A percentile compares a stretch with the other conserved stretches of the same genome.
Evolutionary conservation across 2,329 filamentous ascomycete genomes (phyloP).

Genomic region (Neonectria coccinea): DNA sequence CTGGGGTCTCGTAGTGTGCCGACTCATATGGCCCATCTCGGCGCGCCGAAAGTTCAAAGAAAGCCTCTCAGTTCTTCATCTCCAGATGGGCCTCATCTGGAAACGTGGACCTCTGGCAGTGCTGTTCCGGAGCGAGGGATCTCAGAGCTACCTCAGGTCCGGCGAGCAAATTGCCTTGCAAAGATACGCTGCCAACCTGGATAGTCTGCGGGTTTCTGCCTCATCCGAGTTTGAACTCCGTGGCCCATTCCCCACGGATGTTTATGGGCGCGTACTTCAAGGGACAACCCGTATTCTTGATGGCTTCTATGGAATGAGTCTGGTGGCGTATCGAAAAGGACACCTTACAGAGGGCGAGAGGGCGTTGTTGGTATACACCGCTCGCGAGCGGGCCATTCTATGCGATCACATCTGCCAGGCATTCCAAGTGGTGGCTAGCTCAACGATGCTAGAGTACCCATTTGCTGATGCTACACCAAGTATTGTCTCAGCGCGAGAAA

Average conservation of each 20-base stretch:
- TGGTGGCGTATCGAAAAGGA: constrained; percentile 85
- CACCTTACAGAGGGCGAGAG: constrained; percentile 83
- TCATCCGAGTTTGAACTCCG: constrained; percentile 86
- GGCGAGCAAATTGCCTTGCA: constrained; percentile 27
- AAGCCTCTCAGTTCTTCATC: constrained; percentile 86
- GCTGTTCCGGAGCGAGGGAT: constrained; percentile 70
- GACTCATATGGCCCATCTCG: constrained; percentile 92
- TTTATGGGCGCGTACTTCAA: constrained; percentile 79
- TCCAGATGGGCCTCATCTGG: constrained; percentile 97
- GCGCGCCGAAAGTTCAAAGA: constrained; percentile 89
- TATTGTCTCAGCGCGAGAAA: constrained; percentile 83
- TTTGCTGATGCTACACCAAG: constrained; percentile 88
- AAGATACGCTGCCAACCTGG: constrained; percentile 70
- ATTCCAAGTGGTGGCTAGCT: constrained; percentile 85
- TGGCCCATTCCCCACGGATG: constrained; percentile 83
- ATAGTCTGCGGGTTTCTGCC: constrained; percentile 77
- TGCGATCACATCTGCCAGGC: constrained; percentile 93
- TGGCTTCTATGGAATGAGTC: constrained; percentile 95
- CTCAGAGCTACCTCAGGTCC: constrained; percentile 73
- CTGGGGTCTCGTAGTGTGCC: constrained; percentile 92
- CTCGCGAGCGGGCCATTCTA: constrained; percentile 80
- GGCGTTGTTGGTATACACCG: constrained; percentile 81
- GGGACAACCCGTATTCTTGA: constrained; percentile 88
- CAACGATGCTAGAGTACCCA: constrained; percentile 93
- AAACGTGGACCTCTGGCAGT: constrained; percentile 88